Evolutionary conservation across 1,284 basidiomycete genomes (phyloP), one percentile per base, ranked within the genome.

Genomic region (Ganoderma sinense): DNA sequence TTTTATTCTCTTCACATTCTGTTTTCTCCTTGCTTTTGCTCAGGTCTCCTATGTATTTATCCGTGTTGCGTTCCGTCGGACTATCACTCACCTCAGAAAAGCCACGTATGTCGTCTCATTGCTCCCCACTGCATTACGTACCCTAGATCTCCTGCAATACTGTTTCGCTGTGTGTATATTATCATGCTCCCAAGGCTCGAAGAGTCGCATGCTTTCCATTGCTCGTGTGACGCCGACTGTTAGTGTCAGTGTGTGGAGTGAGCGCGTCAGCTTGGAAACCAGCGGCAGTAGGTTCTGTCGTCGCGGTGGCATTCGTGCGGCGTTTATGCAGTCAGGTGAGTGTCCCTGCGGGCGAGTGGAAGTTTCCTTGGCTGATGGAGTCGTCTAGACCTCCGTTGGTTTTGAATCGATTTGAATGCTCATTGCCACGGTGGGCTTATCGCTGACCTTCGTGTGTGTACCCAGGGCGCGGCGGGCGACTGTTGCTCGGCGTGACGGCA

Each of bases 1-100:
- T 69, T 65, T 73, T 70, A 75, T 73, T 74, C 66, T 68, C 64
- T 75, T 74, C 75, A 68, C 58, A 70, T 73, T 76, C 69, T 65
- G 68, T 43, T 62, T 20, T 26, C 59, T 16, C 23, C 60, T 66
- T 64, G 59, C 56, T 59, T 16, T 62, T 73, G 67, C 68, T 64
- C 66, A 45, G 45, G 65, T 67, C 26, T 48, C 65, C 64, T 36
- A 48, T 72, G 63, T 76, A 74, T 76, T 73, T 75, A 76, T 76
- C 69, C 67, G 26, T 67, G 66, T 66, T 68, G 63, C 56, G 60
- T 45, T 26, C 26, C 20, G 40, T 68, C 62, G 72, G 72, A 71
- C 72, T 39, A 45, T 65, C 53, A 55, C 36, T 45, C 36, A 13
- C n/a, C 33, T 51, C 58, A 59, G 55, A 60, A 73, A 71, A 71